phyloP scores from a whole-genome alignment of 2,329 filamentous ascomycete species.

The Chrysoporthe puriensis region DNA sequence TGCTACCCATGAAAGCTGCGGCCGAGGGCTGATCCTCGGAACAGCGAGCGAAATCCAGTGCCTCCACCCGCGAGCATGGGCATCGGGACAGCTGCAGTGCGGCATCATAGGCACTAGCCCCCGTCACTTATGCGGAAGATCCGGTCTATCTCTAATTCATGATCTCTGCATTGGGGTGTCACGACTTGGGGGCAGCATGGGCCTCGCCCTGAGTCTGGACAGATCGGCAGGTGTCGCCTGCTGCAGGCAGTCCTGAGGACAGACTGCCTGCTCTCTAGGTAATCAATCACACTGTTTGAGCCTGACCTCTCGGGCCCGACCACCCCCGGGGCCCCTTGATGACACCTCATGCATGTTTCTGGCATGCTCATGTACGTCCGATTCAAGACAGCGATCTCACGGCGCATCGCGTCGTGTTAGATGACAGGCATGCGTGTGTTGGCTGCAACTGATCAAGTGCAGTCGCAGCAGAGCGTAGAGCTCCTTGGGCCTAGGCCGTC shows the following conservation, averaged over 20 bases:
- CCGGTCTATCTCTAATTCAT: slow-evolving; percentile 28
- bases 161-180: background rate
- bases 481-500: slow-evolving; percentile 15
- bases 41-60: slow-evolving; percentile 25
- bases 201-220: slow-evolving; percentile 10
- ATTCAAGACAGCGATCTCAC: slow-evolving; percentile 28
- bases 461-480: slow-evolving; percentile 18
- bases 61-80: slow-evolving; percentile 22
- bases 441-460: slow-evolving; percentile 12
- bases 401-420: slow-evolving; percentile 28
- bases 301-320: background rate
- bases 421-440: slow-evolving; percentile 21
- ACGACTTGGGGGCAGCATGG: slow-evolving; percentile 14
- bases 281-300: slow-evolving; percentile 5
- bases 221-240: background rate
- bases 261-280: slow-evolving; percentile 4
- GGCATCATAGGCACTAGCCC: slow-evolving; percentile 27
- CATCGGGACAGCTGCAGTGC: slow-evolving; percentile 29
- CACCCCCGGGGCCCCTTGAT: slow-evolving; percentile 8
- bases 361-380: slow-evolving; percentile 27
- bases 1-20: slow-evolving; percentile 18
- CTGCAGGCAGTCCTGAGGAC: background rate
- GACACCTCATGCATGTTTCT: slow-evolving; percentile 28
- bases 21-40: slow-evolving; percentile 26
- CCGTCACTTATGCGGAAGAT: slow-evolving; percentile 31